These are phyloP conservation scores for Metschnikowia baotianmanensis DNA, from an alignment of 805 yeast genomes.

Conservation along the genomic window DNA sequence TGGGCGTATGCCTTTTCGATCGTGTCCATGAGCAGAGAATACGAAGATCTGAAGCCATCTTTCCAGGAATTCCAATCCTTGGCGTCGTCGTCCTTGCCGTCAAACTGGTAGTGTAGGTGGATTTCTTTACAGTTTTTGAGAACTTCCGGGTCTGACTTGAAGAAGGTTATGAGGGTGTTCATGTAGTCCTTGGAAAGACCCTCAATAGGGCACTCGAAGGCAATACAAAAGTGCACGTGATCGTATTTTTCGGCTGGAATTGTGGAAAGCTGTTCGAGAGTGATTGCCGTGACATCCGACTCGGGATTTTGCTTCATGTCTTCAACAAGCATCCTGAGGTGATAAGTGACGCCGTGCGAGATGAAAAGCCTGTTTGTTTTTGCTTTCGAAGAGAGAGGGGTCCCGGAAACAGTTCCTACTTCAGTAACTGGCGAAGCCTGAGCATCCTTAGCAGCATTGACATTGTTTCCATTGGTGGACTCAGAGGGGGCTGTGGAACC, in stretches of 20 bases:
- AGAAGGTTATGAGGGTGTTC: not conserved
- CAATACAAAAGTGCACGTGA: slow-evolving; percentile 6
- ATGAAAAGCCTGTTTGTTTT: not conserved
- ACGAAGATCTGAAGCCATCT: slow-evolving; percentile 30
- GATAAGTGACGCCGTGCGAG: not conserved
- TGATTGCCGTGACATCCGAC: not conserved
- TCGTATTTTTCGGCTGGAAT: not conserved
- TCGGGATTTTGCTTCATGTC: not conserved
- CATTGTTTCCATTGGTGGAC: too few relatives aligned
- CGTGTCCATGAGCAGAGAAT: slow-evolving; percentile 24
- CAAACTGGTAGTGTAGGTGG: slow-evolving; percentile 32
- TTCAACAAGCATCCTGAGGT: not conserved
- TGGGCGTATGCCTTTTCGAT: slow-evolving; percentile 24
- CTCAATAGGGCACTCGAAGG: slow-evolving; percentile 1
- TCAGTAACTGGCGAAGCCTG: too few relatives aligned
- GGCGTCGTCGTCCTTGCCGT: too few relatives aligned
- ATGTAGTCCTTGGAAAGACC: not conserved
- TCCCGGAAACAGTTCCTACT: too few relatives aligned
- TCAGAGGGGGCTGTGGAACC: too few relatives aligned
- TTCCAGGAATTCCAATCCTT: slow-evolving; percentile 31
- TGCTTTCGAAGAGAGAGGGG: not conserved
- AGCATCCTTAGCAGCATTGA: too few relatives aligned
- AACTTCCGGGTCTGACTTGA: not conserved
- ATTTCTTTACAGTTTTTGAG: not conserved
- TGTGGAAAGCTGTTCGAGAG: not conserved